phyloP scores from a whole-genome alignment of 1,284 basidiomycete species.

The Polyporus tsugae region DNA sequence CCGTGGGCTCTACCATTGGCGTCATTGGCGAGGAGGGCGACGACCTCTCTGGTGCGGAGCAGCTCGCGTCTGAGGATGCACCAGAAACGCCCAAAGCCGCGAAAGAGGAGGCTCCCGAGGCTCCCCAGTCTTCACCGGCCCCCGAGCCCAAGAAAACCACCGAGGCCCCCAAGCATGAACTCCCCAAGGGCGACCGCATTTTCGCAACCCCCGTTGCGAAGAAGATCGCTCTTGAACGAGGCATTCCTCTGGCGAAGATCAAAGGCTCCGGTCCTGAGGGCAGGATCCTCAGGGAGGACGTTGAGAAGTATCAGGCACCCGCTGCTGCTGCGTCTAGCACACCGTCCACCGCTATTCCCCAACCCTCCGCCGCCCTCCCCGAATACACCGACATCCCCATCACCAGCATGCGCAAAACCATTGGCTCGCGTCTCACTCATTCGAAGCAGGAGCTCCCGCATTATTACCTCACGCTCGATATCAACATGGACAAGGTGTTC shows the following conservation, averaged over 20 bases:
- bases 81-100: constrained; percentile 46
- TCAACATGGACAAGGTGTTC: constrained; percentile 97
- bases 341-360: constrained; percentile 49
- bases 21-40: constrained; percentile 95
- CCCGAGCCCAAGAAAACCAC: constrained; percentile 26
- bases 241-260: constrained; percentile 90
- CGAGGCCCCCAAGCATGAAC: constrained; percentile 53
- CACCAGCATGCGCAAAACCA: constrained; percentile 94
- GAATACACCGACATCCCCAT: constrained; percentile 94
- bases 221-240: constrained; percentile 95
- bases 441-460: constrained; percentile 96
- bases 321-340: constrained; percentile 52
- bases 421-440: constrained; percentile 90
- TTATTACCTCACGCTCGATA: constrained; percentile 95
- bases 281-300: constrained; percentile 93
- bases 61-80: constrained; percentile 74
- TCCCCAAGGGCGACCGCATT: constrained; percentile 81
- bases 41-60: constrained; percentile 84
- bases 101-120: constrained; percentile 50
- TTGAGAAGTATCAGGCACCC: constrained; percentile 85
- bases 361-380: constrained; percentile 54
- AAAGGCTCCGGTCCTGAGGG: constrained; percentile 96
- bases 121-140: constrained; percentile 48
- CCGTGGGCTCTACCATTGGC: constrained; percentile 89
- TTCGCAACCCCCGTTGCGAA: constrained; percentile 96